phyloP scores from a whole-genome alignment of 768 basidiomycete species.

The Tremella mesenterica region DNA sequence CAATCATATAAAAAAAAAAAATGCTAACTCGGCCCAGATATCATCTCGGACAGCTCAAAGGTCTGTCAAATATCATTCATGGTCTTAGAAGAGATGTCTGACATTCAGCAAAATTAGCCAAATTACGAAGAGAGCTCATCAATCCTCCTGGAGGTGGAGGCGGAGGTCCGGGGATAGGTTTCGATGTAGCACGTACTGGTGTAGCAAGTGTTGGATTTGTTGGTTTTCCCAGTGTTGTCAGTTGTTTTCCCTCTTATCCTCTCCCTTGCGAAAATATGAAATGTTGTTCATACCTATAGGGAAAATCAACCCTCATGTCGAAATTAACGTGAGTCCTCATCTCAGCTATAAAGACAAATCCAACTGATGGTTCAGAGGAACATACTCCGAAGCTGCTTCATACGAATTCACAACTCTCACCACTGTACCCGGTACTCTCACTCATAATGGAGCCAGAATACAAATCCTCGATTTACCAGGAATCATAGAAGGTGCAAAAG shows the following conservation, averaged over 20 bases:
- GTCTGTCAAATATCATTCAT: conserved; percentile 23
- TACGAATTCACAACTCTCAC: conserved; percentile 97
- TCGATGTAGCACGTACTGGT: conserved; percentile 97
- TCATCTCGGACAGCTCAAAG: conserved; percentile 88
- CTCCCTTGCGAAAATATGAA: too few species aligned
- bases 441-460: conserved; percentile 90
- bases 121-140: conserved; percentile 89
- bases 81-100: conserved; percentile 1
- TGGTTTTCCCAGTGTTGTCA: conserved; percentile 54
- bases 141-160: conserved; percentile 63
- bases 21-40: conserved; percentile 52
- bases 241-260: not conserved
- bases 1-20: not conserved
- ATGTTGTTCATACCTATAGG: conserved; percentile 26
- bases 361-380: conserved; percentile 56
- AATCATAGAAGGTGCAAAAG: conserved; percentile 96
- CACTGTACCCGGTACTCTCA: conserved; percentile 88
- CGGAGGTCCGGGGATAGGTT: conserved; percentile 85
- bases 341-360: not conserved
- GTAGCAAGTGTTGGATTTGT: conserved; percentile 73
- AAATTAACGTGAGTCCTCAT: conserved; percentile 39
- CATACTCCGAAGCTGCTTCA: conserved; percentile 87
- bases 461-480: conserved; percentile 82
- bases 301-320: conserved; percentile 43
- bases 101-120: conserved; percentile 76